Conservation (phyloP, 345 rosid genomes). For the Citrus inodora region DNA sequence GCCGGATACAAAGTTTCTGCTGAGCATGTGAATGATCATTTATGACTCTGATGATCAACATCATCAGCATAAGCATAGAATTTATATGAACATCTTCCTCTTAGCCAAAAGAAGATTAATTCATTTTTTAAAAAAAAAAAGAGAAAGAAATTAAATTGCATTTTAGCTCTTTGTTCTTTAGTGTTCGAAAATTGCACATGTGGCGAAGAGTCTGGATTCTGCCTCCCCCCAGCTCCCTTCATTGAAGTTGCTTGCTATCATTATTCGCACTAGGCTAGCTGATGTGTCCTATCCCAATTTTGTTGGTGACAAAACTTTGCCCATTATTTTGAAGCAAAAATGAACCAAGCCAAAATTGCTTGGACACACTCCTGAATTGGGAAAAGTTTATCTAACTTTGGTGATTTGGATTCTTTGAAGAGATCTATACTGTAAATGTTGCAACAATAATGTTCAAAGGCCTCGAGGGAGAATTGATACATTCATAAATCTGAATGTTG, state of each 20-base stretch:
- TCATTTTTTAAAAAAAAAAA: background rate
- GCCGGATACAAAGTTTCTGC: background rate
- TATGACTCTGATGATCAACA: background rate
- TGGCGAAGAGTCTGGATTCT: constrained; percentile 6
- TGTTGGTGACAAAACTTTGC: constrained; percentile 1
- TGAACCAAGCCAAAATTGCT: background rate
- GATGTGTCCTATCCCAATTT: constrained; percentile 4
- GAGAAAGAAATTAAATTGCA: background rate
- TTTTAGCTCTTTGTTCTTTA: background rate
- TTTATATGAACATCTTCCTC: background rate
- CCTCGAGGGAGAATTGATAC: background rate
- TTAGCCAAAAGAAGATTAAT: too few relatives aligned
- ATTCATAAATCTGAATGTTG: background rate
- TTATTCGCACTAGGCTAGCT: background rate
- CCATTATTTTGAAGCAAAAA: constrained; percentile 10
- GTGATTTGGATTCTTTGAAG: background rate
- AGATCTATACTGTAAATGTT: constrained; percentile 1
- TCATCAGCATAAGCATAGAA: background rate
- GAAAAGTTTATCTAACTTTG: background rate
- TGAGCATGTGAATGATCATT: constrained; percentile 1
- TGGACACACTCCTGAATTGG: background rate
- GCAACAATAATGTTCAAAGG: constrained; percentile 1
- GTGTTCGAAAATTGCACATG: background rate
- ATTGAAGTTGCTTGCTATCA: background rate
- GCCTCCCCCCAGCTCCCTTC: background rate